phyloP scores from a whole-genome alignment of 1,139 yeast genomes.

The Geotrichum reessii region DNA sequence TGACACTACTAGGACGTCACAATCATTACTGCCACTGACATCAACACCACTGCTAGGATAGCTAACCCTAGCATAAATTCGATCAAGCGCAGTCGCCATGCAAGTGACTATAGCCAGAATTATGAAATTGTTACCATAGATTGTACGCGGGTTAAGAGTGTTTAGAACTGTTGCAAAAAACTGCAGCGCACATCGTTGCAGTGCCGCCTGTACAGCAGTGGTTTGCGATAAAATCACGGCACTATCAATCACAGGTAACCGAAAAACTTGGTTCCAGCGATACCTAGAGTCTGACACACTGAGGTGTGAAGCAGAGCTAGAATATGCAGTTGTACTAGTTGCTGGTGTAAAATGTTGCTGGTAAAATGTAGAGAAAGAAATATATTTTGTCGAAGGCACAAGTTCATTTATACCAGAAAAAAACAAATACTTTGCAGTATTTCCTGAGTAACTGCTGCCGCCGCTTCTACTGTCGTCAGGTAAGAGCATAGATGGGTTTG shows the following conservation, averaged over 20 bases:
- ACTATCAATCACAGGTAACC: not conserved
- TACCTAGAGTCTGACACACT: not conserved
- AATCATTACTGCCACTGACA: not conserved
- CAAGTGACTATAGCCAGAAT: conserved; percentile 14
- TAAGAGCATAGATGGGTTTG: not conserved
- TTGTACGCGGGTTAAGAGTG: conserved; percentile 14
- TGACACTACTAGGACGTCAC: not conserved
- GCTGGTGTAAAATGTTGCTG: not conserved
- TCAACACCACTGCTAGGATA: not conserved
- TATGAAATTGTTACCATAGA: not conserved
- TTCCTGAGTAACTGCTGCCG: not conserved
- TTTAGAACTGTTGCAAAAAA: conserved; percentile 16
- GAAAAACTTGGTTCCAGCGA: not conserved
- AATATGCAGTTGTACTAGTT: not conserved
- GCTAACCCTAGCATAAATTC: conserved; percentile 12
- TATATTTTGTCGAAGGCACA: conserved; percentile 3
- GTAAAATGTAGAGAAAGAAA: not conserved
- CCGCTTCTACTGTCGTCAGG: not conserved
- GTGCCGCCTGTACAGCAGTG: conserved; percentile 11
- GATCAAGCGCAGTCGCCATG: conserved; percentile 21
- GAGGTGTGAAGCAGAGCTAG: not conserved
- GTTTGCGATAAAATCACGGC: not conserved
- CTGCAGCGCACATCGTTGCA: conserved; percentile 16
- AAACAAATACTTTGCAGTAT: not conserved
- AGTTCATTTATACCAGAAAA: conserved; percentile 3